Base-by-base conservation (phyloP, 129 eudicot species). In the Ambrosia trifida region DNA sequence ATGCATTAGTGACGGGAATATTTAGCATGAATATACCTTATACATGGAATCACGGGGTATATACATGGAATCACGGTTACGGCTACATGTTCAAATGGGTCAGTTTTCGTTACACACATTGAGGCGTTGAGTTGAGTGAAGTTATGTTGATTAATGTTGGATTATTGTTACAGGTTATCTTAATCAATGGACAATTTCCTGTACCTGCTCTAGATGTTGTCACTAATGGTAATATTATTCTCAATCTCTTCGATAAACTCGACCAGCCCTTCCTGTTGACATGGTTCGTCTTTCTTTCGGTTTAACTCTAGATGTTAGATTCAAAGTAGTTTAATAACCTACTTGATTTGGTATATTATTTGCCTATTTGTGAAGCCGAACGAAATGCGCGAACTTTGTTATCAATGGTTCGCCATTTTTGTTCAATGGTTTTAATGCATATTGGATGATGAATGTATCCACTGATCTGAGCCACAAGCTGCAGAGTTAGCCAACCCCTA, bases 81-180 rank as follows among this genome's bases (percentile, higher is more conserved):
- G 85, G 87, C 32, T 89, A 85, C 82, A 64, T 85, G 88, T 94
- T 94, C 68, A 94, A 94, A 87, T 94, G 98, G 98, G 98, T 94
- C 36, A 68, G 88, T 58, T n/a, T n/a, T n/a, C n/a, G n/a, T n/a
- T n/a, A n/a, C n/a, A n/a, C n/a, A n/a, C n/a, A n/a, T n/a, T n/a
- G n/a, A n/a, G 13, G 28, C 2, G 75, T 24, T 46, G 19, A 17
- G 24, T 60, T 49, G 50, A 35, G 50, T n/a, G 72, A 13, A 17
- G 31, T 20, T 41, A 35, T 12, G 53, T 62, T 52, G 51, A 59
- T 76, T 50, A 18, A 35, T 51, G 64, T 51, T 71, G 70, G 60
- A 46, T 44, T 4, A 64, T n/a, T n/a, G n/a, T 59, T 77, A 57
- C 74, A 94, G 99, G 91, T 84, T 5, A 94, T 94, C 44, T 96